Conservation (phyloP, 176 grass and related monocot species). For the Zoysia pacifica region DNA sequence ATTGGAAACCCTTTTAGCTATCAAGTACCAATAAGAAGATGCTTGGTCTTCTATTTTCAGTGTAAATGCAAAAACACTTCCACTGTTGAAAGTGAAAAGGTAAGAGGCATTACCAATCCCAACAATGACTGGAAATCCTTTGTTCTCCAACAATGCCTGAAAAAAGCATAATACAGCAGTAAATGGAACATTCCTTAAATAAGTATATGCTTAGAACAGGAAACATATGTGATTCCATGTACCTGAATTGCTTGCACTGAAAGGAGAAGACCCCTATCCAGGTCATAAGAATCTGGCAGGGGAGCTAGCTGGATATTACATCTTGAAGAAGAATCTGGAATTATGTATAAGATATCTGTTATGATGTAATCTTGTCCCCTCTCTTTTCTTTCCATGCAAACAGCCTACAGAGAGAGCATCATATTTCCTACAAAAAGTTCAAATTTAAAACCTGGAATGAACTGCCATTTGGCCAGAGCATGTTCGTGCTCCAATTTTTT, state of each 20-base stretch:
- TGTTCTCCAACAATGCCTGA: conserved; percentile 97
- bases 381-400: conserved; percentile 9
- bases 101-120: conserved; percentile 73
- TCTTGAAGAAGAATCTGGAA: conserved; percentile 84
- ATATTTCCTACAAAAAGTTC: conserved; percentile 25
- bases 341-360: conserved; percentile 41
- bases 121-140: conserved; percentile 97
- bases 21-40: background rate
- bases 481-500: conserved; percentile 83
- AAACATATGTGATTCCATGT: conserved; percentile 11
- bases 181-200: conserved; percentile 27
- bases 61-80: conserved; percentile 14
- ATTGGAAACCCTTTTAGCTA: background rate
- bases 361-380: conserved; percentile 1
- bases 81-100: background rate
- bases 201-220: background rate
- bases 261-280: conserved; percentile 93
- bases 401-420: conserved; percentile 15
- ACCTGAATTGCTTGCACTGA: conserved; percentile 99
- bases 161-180: conserved; percentile 32
- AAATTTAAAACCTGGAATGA: conserved; percentile 72
- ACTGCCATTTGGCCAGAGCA: conserved; percentile 79
- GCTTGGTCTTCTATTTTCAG: background rate
- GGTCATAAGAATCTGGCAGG: conserved; percentile 91
- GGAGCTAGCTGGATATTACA: conserved; percentile 71